Percentiles rank a stretch among this genome's conserved stretches.
Conservation (phyloP, 345 rosid species). For the Euphorbia pulcherrima region DNA sequence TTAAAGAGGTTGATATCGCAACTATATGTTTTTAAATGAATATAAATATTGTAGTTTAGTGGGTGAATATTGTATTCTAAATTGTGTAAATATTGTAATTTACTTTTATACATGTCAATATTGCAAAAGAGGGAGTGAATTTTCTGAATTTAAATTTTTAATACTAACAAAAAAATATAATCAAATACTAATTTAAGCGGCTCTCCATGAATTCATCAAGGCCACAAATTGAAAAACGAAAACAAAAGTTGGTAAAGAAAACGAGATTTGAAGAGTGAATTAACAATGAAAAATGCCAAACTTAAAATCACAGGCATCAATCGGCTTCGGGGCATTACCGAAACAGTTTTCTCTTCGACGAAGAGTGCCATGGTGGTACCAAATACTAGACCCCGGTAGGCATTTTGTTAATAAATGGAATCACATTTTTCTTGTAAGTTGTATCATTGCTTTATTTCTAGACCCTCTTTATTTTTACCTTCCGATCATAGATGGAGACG, state of each 20-base stretch:
- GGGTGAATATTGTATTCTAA: too few species aligned
- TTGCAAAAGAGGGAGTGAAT: too few species aligned
- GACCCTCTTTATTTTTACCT: conserved; percentile 6
- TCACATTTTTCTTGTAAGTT: neutral
- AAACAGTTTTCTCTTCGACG: neutral
- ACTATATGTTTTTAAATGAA: too few species aligned
- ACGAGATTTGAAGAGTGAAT: neutral
- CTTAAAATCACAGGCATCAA: neutral
- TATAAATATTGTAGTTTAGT: too few species aligned
- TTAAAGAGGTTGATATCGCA: too few species aligned
- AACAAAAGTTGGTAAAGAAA: neutral
- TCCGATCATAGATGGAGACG: neutral
- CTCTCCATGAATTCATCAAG: too few species aligned
- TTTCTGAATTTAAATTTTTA: too few species aligned
- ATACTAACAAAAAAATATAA: too few species aligned
- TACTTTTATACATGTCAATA: too few species aligned
- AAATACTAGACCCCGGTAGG: neutral
- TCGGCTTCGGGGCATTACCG: neutral
- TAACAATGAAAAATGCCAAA: neutral
- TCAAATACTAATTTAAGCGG: too few species aligned
- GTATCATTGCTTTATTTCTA: neutral
- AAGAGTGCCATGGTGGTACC: conserved; percentile 1
- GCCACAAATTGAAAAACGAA: too few species aligned
- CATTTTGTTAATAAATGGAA: neutral
- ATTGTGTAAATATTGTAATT: too few species aligned